Conservation (phyloP, 257 asterid genomes). For the Nicotiana obtusifolia region DNA sequence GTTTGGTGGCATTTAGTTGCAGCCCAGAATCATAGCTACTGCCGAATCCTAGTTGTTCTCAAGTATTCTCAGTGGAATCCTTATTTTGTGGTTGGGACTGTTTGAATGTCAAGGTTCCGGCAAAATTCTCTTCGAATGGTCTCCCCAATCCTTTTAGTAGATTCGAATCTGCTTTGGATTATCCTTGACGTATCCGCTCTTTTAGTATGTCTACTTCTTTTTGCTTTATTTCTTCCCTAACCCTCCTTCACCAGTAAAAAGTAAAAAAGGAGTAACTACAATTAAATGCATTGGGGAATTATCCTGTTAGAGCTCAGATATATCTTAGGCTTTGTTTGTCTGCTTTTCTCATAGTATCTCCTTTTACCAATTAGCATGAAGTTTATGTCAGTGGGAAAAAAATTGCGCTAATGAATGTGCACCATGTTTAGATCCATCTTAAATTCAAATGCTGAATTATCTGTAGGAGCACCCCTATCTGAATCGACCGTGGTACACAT, state of each 20-base stretch:
- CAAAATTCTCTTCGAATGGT: neutral
- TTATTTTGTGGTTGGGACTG: neutral
- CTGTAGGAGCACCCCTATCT: constrained; percentile 70
- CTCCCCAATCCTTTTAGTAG: too few relatives aligned
- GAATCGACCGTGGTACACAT: constrained; percentile 72
- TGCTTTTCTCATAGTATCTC: neutral
- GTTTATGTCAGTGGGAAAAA: neutral
- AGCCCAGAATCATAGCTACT: neutral
- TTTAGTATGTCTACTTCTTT: neutral
- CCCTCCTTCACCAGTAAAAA: neutral
- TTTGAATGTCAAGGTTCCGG: neutral
- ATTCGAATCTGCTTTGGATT: neutral
- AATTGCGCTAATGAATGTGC: neutral
- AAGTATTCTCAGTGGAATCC: neutral
- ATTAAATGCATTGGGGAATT: too few relatives aligned
- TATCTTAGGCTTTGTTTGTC: neutral
- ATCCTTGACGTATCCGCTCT: neutral
- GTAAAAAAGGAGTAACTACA: neutral
- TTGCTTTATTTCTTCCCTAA: neutral
- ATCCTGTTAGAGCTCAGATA: neutral
- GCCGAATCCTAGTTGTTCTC: neutral
- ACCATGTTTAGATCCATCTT: neutral
- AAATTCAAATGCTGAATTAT: neutral
- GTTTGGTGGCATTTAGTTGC: too few relatives aligned
- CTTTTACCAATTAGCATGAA: neutral